Conservation (phyloP, 1,284 basidiomycete species). For the Leccinum insolens region DNA sequence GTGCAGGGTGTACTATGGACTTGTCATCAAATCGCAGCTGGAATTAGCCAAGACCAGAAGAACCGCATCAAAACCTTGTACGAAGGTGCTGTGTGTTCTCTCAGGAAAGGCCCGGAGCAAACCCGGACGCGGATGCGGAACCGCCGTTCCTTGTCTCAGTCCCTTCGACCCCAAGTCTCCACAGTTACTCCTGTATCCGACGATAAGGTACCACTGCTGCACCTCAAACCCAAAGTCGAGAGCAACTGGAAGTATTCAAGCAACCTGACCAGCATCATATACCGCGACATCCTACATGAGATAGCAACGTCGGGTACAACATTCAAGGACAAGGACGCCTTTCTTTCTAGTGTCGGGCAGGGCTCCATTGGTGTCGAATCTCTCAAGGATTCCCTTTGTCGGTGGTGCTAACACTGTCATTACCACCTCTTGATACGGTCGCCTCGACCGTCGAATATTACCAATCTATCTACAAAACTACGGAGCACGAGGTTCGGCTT, state of each 20-base stretch:
- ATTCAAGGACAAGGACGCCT: conserved; percentile 60
- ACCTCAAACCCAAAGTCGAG: conserved; percentile 96
- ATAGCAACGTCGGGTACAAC: conserved; percentile 51
- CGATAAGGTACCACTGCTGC: conserved; percentile 92
- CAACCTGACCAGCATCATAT: no score
- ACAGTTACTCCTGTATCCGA: conserved; percentile 80
- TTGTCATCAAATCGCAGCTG: conserved; percentile 79
- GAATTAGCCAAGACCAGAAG: conserved; percentile 92
- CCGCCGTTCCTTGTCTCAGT: conserved; percentile 90
- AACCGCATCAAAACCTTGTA: conserved; percentile 97
- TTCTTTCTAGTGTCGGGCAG: conserved; percentile 96
- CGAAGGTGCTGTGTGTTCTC: conserved; percentile 89
- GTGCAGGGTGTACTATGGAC: conserved; percentile 37
- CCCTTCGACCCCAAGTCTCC: conserved; percentile 87
- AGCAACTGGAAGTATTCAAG: no score
- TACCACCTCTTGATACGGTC: conserved; percentile 94
- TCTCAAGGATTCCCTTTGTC: conserved; percentile 83
- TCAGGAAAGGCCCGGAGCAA: conserved; percentile 68
- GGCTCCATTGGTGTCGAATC: conserved; percentile 98
- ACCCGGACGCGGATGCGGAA: conserved; percentile 59
- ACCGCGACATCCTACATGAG: no score
- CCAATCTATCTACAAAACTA: conserved; percentile 94
- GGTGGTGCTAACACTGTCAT: conserved; percentile 97
- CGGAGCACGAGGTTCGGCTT: conserved; percentile 91
- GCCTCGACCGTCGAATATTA: conserved; percentile 96